A percentile compares a stretch with the other conserved stretches of the same genome.
These are phyloP conservation scores for Aspergillus candidus DNA, from an alignment of 2,329 filamentous ascomycete species.

Conservation along the genomic window DNA sequence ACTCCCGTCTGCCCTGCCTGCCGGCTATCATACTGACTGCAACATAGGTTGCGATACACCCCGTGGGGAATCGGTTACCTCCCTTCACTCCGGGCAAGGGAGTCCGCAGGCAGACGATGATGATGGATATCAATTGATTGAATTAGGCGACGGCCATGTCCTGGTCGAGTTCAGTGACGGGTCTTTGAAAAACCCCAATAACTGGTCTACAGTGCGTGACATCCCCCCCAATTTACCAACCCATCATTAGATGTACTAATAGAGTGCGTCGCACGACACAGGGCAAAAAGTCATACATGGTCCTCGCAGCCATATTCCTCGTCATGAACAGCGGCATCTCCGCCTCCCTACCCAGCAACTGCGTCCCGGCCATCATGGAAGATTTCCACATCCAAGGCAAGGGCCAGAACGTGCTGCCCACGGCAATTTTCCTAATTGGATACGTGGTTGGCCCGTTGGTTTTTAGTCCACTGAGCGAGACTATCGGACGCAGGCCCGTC, in stretches of 20 bases:
- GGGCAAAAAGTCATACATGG: slow-evolving; percentile 25
- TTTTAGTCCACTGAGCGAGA: slow-evolving; percentile 41
- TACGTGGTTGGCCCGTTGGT: slow-evolving; percentile 38
- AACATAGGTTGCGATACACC: too few species aligned
- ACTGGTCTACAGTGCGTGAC: slow-evolving; percentile 24
- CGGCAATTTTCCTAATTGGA: slow-evolving; percentile 33
- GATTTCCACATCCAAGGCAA: slow-evolving; percentile 25
- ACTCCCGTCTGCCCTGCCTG: too few species aligned
- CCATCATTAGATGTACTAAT: background rate
- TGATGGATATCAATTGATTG: slow-evolving; percentile 16
- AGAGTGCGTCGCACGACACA: background rate
- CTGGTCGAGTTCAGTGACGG: slow-evolving; percentile 23
- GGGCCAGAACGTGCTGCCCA: slow-evolving; percentile 29
- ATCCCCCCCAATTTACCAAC: slow-evolving; percentile 2
- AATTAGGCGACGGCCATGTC: slow-evolving; percentile 16
- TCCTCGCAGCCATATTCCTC: slow-evolving; percentile 18
- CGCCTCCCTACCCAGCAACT: slow-evolving; percentile 35
- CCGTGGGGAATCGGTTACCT: too few species aligned
- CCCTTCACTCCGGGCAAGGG: background rate
- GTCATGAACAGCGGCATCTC: slow-evolving; percentile 36
- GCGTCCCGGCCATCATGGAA: slow-evolving; percentile 30
- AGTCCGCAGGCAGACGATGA: slow-evolving; percentile 3
- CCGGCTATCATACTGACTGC: too few species aligned
- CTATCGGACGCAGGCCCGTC: slow-evolving; percentile 34
- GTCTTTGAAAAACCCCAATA: slow-evolving; percentile 20